These are phyloP conservation scores for Symbiodinium natans DNA, from an alignment of 73 alveolate genomes.

Conservation along the genomic window DNA sequence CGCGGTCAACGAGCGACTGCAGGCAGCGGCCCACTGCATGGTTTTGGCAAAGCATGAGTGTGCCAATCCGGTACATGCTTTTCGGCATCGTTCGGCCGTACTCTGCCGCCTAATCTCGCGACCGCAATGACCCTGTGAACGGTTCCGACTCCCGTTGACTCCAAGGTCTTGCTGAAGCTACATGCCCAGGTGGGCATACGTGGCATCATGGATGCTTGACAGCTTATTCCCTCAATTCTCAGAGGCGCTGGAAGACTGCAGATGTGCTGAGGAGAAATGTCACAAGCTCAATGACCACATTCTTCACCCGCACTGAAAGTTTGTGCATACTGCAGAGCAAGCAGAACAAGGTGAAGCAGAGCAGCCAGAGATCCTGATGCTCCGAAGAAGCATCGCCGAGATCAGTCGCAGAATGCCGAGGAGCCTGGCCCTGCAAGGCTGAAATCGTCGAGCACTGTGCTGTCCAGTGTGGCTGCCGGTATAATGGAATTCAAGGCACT, in stretches of 20 bases:
- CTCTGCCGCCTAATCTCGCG: too few relatives aligned
- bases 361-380: constrained; percentile 33
- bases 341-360: constrained; percentile 34
- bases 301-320: too few relatives aligned
- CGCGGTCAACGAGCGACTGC: constrained; percentile 59
- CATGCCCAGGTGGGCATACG: background rate
- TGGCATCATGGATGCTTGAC: background rate
- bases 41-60: background rate
- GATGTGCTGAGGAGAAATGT: constrained; percentile 50
- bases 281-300: too few relatives aligned
- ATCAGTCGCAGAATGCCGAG: constrained; percentile 47
- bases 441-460: background rate
- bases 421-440: background rate
- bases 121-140: too few relatives aligned
- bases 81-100: too few relatives aligned
- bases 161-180: constrained; percentile 48
- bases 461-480: background rate
- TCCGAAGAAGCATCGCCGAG: constrained; percentile 36
- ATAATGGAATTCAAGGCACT: background rate
- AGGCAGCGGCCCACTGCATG: background rate
- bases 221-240: too few relatives aligned
- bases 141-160: too few relatives aligned
- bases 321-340: background rate
- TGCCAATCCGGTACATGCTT: background rate
- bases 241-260: constrained; percentile 59